A percentile compares a stretch with the other conserved stretches of the same genome.
Conservation (phyloP, 345 rosid genomes). For the Lepidium sativum region DNA sequence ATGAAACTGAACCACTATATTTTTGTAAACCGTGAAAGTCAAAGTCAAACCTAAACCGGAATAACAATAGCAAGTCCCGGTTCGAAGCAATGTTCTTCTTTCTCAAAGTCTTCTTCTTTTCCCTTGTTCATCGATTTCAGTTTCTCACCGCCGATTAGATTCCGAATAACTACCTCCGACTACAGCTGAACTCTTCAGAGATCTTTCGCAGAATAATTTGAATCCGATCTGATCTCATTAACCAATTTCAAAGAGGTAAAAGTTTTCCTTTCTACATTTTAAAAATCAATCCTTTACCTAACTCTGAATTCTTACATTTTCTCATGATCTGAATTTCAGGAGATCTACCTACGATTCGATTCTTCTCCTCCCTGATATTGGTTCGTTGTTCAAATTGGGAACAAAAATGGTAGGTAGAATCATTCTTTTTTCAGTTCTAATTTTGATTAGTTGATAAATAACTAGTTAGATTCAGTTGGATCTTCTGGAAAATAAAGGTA, state of each 20-base stretch:
- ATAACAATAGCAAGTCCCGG: not conserved
- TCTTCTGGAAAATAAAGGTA: not conserved
- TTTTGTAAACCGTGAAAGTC: conserved; percentile 1
- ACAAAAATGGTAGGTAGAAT: conserved; percentile 15
- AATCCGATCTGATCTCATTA: not conserved
- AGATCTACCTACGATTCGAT: conserved; percentile 14
- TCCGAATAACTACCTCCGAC: not conserved
- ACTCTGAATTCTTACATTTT: not conserved
- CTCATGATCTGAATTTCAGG: conserved; percentile 3
- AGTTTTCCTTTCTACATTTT: not conserved
- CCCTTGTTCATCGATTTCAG: not conserved
- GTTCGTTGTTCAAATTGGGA: not conserved
- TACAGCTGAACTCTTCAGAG: not conserved
- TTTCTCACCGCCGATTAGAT: not conserved
- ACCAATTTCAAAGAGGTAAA: not conserved
- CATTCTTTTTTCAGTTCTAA: not conserved
- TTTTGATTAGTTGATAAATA: not conserved
- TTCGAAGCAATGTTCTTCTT: not conserved
- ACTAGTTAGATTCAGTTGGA: not conserved
- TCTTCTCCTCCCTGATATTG: not conserved
- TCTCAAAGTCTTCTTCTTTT: not conserved
- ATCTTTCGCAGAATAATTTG: not conserved
- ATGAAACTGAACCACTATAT: too few species aligned
- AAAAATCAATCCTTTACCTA: not conserved
- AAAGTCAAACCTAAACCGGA: not conserved